A percentile compares a stretch with the other conserved stretches of the same genome.
phyloP scores from a whole-genome alignment of 768 basidiomycete species.

The Sporobolomyces phaffii region DNA sequence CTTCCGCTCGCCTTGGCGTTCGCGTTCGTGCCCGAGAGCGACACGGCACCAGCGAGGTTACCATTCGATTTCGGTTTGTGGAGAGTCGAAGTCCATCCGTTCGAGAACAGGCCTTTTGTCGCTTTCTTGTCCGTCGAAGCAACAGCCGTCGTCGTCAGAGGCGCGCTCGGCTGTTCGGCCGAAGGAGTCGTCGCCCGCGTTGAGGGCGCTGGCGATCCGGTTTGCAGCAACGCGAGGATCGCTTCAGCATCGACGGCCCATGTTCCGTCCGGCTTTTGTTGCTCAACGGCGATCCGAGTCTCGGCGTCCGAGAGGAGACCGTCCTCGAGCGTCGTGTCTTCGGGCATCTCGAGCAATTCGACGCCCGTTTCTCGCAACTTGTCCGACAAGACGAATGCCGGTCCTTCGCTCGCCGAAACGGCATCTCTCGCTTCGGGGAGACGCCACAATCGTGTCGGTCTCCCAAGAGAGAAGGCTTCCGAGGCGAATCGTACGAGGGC shows the following conservation, averaged over 20 bases:
- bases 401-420: slow-evolving; percentile 44
- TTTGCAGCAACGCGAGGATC: not conserved
- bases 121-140: not conserved
- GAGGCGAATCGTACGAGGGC: slow-evolving; percentile 45
- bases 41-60: not conserved
- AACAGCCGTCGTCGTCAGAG: slow-evolving; percentile 57
- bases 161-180: slow-evolving; percentile 46
- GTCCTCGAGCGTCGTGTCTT: slow-evolving; percentile 14
- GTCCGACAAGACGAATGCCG: slow-evolving; percentile 37
- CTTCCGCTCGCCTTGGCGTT: slow-evolving; percentile 8
- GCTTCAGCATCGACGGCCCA: slow-evolving; percentile 36
- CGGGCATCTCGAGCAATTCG: slow-evolving; percentile 21
- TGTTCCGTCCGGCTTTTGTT: slow-evolving; percentile 9
- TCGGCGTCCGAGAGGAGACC: slow-evolving; percentile 24
- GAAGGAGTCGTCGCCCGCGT: not conserved
- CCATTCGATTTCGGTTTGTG: slow-evolving; percentile 19
- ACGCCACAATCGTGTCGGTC: slow-evolving; percentile 58
- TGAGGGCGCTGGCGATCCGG: slow-evolving; percentile 42
- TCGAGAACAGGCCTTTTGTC: slow-evolving; percentile 5
- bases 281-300: slow-evolving; percentile 33
- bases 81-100: slow-evolving; percentile 7
- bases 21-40: not conserved
- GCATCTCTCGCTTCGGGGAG: slow-evolving; percentile 43
- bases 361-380: slow-evolving; percentile 21
- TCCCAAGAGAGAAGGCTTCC: slow-evolving; percentile 34